Base-by-base conservation (phyloP, 2,329 filamentous ascomycete genomes). In the Capronia americana region DNA sequence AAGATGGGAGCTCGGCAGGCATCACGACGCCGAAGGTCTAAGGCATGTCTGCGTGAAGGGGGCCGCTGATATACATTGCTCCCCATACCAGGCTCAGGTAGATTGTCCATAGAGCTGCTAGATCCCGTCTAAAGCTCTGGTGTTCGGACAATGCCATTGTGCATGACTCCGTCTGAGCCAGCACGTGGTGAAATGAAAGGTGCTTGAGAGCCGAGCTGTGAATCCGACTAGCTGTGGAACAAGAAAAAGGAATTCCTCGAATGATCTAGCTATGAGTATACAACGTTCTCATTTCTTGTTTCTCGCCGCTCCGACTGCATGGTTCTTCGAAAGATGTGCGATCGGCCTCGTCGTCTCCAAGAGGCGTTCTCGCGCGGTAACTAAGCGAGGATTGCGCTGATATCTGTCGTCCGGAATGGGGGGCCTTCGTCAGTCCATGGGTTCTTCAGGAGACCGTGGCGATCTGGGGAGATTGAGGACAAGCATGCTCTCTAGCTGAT, bases 1-100 rank as follows among this genome's bases (percentile, higher is more conserved):
- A 61, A 61, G 48, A 53, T 23, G 30, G 23, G 32, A n/a, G 44
- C 58, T 61, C 58, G 58, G n/a, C 17, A 51, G 7, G n/a, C n/a
- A 11, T 14, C 23, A 17, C 7, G 32, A 30, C 8, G 26, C 32
- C 8, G 17, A 8, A 2, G 28, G 20, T 28, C 17, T 4, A 28
- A 44, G 23, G 2, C 48, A 54, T 53, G 3, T 28, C 48, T 10
- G n/a, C 20, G 58, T 30, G 48, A 32, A 23, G n/a, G 2, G 12
- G 28, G n/a, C 14, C n/a, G 20, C 28, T 38, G 20, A 51, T 61
- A 41, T 41, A 28, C 30, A 32, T 61, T 51, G 17, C 46, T 50
- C 24, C 46, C 58, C 30, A 20, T 38, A 20, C 30, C 10, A 12
- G 48, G 17, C n/a, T 46, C n/a, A 54, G 58, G 17, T 20, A 41